phyloP scores from a whole-genome alignment of 148 eudicot species.

The Euryodendron excelsum region DNA sequence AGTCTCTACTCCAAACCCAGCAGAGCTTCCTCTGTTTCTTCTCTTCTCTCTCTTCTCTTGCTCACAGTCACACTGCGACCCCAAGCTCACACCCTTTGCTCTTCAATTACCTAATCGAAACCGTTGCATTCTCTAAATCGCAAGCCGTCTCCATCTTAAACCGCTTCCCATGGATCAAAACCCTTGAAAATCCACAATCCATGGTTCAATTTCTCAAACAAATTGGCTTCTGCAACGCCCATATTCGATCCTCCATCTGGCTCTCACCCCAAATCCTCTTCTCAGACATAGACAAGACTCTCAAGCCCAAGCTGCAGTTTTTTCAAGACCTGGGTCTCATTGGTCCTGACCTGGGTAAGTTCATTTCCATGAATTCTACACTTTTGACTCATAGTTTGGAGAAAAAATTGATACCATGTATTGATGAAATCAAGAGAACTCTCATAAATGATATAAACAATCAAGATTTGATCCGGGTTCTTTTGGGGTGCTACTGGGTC shows the following conservation, averaged over 20 bases:
- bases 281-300: constrained; percentile 4
- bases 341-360: constrained; percentile 9
- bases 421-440: background rate
- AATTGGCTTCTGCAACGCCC: constrained; percentile 6
- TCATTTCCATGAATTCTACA: background rate
- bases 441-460: background rate
- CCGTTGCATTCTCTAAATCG: background rate
- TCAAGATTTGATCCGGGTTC: constrained; percentile 9
- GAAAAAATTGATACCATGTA: background rate
- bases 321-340: constrained; percentile 14
- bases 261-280: background rate
- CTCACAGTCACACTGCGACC: background rate
- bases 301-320: constrained; percentile 13
- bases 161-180: background rate
- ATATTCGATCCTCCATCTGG: constrained; percentile 3
- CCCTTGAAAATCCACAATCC: background rate
- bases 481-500: constrained; percentile 3
- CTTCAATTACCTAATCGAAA: background rate
- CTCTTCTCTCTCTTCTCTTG: background rate
- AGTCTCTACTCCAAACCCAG: background rate
- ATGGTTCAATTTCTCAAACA: constrained; percentile 5
- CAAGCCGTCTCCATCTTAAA: constrained; percentile 3
- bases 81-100: background rate
- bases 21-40: background rate
- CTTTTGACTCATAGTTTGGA: constrained; percentile 7